phyloP scores from a whole-genome alignment of 257 asterid species.

The Cordia subcordata region DNA sequence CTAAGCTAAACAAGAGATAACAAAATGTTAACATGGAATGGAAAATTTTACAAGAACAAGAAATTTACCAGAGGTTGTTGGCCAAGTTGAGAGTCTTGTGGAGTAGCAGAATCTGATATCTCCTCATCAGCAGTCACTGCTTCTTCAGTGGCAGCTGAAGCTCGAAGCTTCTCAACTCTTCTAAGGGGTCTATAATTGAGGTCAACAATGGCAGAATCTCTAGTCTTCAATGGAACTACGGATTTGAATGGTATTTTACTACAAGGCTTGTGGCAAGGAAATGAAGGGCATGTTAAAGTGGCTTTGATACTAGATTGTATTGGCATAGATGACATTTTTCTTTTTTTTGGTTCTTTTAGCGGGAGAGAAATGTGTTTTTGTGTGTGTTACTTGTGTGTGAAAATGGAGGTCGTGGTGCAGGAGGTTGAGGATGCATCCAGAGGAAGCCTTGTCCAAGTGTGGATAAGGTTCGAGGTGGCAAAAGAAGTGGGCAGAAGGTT shows the following conservation, averaged over 20 bases:
- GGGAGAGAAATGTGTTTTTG: slow-evolving; percentile 5
- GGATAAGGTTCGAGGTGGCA: slow-evolving; percentile 33
- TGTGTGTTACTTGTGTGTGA: slow-evolving; percentile 4
- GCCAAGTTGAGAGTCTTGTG: slow-evolving; percentile 27
- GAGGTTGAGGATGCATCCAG: background rate
- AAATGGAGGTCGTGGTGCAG: slow-evolving; percentile 8
- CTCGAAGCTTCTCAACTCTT: slow-evolving; percentile 25
- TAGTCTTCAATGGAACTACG: slow-evolving; percentile 26
- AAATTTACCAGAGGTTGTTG: slow-evolving; percentile 13
- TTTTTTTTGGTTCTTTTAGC: slow-evolving; percentile 12
- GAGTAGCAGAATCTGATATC: slow-evolving; percentile 13
- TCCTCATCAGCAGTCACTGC: slow-evolving; percentile 29
- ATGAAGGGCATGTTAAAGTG: slow-evolving; percentile 30
- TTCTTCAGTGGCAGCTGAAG: slow-evolving; percentile 42
- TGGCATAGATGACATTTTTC: slow-evolving; percentile 42
- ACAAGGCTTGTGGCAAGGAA: slow-evolving; percentile 32
- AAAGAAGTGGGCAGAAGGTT: background rate
- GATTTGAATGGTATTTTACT: slow-evolving; percentile 23
- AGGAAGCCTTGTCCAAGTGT: background rate
- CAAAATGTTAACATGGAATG: background rate
- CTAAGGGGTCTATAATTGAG: slow-evolving; percentile 24
- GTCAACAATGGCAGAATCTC: slow-evolving; percentile 11
- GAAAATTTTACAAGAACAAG: background rate
- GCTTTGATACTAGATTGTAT: slow-evolving; percentile 32
- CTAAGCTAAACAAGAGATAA: background rate